Conservation (phyloP, 2,329 filamentous ascomycete genomes). For the Ceratocystis lukuohia region DNA sequence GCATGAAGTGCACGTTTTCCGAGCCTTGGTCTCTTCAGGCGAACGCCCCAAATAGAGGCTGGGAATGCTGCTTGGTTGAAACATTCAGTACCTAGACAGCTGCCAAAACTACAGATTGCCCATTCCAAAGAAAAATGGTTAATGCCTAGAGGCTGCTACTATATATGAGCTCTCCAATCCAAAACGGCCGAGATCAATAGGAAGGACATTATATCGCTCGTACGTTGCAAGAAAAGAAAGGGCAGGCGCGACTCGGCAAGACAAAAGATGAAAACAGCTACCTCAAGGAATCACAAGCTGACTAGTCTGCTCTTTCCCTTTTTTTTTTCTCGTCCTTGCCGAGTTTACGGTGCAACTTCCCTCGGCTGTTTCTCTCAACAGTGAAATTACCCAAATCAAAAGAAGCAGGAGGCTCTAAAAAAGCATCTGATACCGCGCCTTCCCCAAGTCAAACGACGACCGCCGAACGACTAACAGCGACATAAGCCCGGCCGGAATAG, state of each 20-base stretch:
- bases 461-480: background rate
- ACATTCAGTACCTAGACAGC: background rate
- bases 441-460: background rate
- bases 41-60: background rate
- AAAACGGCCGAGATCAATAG: background rate
- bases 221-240: background rate
- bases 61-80: background rate
- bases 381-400: background rate
- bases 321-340: background rate
- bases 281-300: background rate
- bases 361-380: background rate
- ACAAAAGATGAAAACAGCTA: background rate
- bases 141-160: no score
- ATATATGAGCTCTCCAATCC: background rate
- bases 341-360: background rate
- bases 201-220: no score
- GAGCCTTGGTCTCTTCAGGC: background rate
- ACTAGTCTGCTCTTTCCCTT: no score
- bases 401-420: background rate
- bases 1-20: no score
- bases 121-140: background rate
- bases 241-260: constrained; percentile 2
- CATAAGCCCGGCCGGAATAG: background rate
- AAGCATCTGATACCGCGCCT: background rate
- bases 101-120: background rate